Base-by-base conservation (phyloP, 495 filamentous ascomycete species). In the Penicillium waksmanii region DNA sequence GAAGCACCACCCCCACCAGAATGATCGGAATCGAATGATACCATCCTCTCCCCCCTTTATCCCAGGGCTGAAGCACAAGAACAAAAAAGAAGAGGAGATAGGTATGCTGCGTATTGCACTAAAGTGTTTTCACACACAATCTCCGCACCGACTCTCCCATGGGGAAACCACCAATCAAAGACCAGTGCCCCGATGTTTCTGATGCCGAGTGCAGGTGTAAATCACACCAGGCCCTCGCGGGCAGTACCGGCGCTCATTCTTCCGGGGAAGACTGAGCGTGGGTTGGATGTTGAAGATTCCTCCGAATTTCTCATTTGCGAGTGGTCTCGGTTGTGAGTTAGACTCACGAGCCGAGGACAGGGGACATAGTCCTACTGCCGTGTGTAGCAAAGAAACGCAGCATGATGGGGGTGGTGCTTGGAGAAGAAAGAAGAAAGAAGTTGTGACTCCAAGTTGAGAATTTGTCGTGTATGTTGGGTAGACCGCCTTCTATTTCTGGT, bases 261-360 rank as follows among this genome's bases (percentile, higher is more conserved):
- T 43, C 33, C 18, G 36, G 57, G 63, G 51, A 53, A 58, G 61
- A 70, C 35, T 44, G 65, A 63, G 68, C 72, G 71, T 77, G 78
- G 80, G 74, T 81, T 75, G 67, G 71, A 66, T 56, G 40, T 67
- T 91, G 91, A 93, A 96, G 93, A 94, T 87, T 97, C 91, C 94
- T 97, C 93, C 93, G 93, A 97, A 96, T 97, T 97, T 96, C 94
- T 96, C 94, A 97, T 95, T 95, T 96, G 94, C 93, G 81, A 71
- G 47, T 40, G 55, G 53, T 70, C 61, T 73, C 66, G 60, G 61
- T 31, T 0, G 34, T 21, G 56, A 58, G 44, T 42, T 46, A 31
- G 18, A 46, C 52, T 52, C 51, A 56, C 64, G 25, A 35, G 27
- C 52, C 64, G 62, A 68, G 64, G 71, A 73, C 70, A 70, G 61